Conservation (phyloP, 2,329 filamentous ascomycete genomes). For the Botrytis pseudocinerea region DNA sequence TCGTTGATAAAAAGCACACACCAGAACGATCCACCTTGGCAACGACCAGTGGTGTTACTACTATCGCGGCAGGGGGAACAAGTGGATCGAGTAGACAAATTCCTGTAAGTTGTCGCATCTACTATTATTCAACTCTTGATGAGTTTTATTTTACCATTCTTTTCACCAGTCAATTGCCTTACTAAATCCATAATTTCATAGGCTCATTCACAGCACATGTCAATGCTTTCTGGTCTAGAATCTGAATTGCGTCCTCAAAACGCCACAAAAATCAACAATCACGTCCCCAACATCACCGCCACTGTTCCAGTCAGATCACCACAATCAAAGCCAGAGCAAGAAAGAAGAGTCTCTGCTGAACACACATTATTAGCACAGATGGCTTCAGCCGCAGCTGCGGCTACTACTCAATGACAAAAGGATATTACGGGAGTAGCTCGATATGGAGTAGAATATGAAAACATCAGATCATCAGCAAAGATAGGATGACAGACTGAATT, state of each 20-base stretch:
- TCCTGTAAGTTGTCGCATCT: neutral
- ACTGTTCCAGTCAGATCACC: constrained; percentile 7
- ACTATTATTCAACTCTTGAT: neutral
- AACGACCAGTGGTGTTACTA: constrained; percentile 7
- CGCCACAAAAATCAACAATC: neutral
- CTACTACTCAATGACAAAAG: constrained; percentile 11
- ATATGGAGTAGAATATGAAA: neutral
- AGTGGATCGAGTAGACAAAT: neutral
- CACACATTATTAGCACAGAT: constrained; percentile 27
- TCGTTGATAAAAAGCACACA: constrained; percentile 22
- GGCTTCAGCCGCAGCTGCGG: constrained; percentile 32
- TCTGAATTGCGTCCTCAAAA: constrained; percentile 8
- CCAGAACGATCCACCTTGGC: constrained; percentile 14
- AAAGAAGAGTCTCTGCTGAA: constrained; percentile 13
- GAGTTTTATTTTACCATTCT: too few relatives aligned
- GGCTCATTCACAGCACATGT: constrained; percentile 1
- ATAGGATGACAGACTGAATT: neutral
- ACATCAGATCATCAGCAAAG: neutral
- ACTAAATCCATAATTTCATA: neutral
- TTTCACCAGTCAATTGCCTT: neutral
- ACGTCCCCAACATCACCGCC: neutral
- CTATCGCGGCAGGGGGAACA: constrained; percentile 3
- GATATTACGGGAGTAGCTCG: neutral
- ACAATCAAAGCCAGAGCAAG: constrained; percentile 6
- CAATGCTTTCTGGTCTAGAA: constrained; percentile 19